Conservation (phyloP, 1,284 basidiomycete genomes). For the Naganishia sp. region DNA sequence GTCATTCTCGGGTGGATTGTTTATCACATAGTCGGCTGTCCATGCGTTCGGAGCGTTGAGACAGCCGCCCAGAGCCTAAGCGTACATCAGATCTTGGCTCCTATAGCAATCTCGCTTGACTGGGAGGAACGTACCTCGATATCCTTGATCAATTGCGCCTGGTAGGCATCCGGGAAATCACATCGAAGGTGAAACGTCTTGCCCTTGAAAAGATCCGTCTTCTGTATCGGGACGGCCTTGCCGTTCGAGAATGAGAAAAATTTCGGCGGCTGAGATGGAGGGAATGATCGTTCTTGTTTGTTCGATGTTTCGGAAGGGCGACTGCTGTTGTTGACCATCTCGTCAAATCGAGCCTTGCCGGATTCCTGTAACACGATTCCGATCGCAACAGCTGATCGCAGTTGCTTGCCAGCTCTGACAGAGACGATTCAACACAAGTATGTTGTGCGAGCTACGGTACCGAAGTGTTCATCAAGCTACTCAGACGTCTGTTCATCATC, state of each 20-base stretch:
- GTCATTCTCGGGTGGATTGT: slow-evolving; percentile 21
- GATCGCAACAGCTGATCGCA: too few relatives aligned
- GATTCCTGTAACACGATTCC: background rate
- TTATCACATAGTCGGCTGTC: slow-evolving; percentile 22
- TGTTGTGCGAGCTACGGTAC: background rate
- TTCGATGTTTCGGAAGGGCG: background rate
- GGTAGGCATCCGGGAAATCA: slow-evolving; percentile 20
- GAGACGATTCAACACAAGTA: background rate
- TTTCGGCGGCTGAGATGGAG: slow-evolving; percentile 2
- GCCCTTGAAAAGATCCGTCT: slow-evolving; percentile 18
- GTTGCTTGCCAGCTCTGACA: background rate
- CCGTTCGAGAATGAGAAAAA: slow-evolving; percentile 12
- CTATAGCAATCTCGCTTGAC: background rate
- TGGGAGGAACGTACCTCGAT: slow-evolving; percentile 21
- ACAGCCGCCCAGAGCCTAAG: slow-evolving; percentile 8
- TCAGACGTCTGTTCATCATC: background rate
- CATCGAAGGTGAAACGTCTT: slow-evolving; percentile 20
- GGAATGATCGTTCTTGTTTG: background rate
- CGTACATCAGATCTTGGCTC: background rate
- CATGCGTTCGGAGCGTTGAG: slow-evolving; percentile 6
- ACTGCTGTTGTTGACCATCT: background rate
- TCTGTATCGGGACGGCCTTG: slow-evolving; percentile 16
- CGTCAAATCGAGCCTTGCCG: background rate
- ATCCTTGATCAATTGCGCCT: slow-evolving; percentile 18
- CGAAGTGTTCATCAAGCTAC: background rate